phyloP scores from a whole-genome alignment of 345 rosid species.

The Eucalyptus regnans region DNA sequence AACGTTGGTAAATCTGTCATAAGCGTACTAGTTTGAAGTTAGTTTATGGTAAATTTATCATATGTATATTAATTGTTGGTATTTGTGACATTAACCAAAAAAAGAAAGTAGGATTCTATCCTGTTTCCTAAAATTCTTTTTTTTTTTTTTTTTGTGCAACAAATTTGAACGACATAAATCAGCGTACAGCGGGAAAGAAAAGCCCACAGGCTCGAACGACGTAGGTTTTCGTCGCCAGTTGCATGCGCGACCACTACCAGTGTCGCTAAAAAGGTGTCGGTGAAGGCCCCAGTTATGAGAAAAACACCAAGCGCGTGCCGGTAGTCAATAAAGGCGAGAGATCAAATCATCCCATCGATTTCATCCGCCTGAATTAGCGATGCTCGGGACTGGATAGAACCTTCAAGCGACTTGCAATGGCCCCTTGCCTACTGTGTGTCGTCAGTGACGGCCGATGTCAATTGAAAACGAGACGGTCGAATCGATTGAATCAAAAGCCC shows the following conservation, averaged over 20 bases:
- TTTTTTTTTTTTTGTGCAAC: not conserved
- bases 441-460: not conserved
- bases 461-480: not conserved
- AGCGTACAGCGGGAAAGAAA: not conserved
- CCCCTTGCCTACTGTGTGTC: not conserved
- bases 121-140: not conserved
- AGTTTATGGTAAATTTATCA: no score
- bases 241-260: not conserved
- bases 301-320: not conserved
- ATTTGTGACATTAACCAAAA: no score
- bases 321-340: not conserved
- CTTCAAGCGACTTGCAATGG: not conserved
- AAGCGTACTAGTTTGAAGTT: rapidly evolving
- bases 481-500: not conserved
- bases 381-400: not conserved
- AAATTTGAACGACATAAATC: not conserved
- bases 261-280: not conserved
- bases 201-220: not conserved
- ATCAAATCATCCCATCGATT: not conserved
- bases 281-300: not conserved
- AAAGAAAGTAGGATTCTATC: not conserved
- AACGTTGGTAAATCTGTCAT: rapidly evolving
- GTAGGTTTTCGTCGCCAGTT: not conserved
- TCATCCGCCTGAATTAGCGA: not conserved
- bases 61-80: no score